These are phyloP conservation scores for Leishmania gerbilli DNA, from an alignment of 208 protist genomes.

Conservation along the genomic window DNA sequence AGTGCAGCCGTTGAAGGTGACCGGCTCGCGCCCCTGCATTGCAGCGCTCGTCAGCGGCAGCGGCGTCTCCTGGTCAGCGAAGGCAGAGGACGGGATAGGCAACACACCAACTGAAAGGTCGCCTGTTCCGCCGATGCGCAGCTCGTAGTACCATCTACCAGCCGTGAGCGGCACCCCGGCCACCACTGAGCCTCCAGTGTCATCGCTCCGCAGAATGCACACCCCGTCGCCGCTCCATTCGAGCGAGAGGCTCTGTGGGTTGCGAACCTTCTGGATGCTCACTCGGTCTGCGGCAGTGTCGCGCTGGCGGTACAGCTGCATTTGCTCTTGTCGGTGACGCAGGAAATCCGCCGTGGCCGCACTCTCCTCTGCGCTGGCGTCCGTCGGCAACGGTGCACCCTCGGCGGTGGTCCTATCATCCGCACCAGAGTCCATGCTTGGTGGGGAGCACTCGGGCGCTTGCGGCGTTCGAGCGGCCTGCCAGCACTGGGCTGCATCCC, in stretches of 20 bases:
- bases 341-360: constrained; percentile 48
- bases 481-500: constrained; percentile 69
- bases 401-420: not conserved
- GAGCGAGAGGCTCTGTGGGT: constrained; percentile 63
- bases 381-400: not conserved
- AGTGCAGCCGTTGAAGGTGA: constrained; percentile 81
- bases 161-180: constrained; percentile 56
- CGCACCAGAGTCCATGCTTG: not conserved
- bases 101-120: constrained; percentile 81
- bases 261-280: constrained; percentile 55
- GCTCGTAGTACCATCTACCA: constrained; percentile 91
- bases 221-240: constrained; percentile 75
- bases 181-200: constrained; percentile 45
- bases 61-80: constrained; percentile 17
- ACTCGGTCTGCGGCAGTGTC: constrained; percentile 59
- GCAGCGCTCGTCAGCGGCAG: constrained; percentile 20
- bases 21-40: constrained; percentile 32
- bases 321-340: constrained; percentile 66
- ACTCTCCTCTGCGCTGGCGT: constrained; percentile 15
- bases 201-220: constrained; percentile 60
- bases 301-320: constrained; percentile 59
- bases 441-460: not conserved
- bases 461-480: constrained; percentile 5
- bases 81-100: constrained; percentile 20
- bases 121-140: constrained; percentile 62